A percentile compares a stretch with the other conserved stretches of the same genome.
These are phyloP conservation scores for Phytophthora citricola DNA, from an alignment of 352 stramenopile species.

Conservation along the genomic window DNA sequence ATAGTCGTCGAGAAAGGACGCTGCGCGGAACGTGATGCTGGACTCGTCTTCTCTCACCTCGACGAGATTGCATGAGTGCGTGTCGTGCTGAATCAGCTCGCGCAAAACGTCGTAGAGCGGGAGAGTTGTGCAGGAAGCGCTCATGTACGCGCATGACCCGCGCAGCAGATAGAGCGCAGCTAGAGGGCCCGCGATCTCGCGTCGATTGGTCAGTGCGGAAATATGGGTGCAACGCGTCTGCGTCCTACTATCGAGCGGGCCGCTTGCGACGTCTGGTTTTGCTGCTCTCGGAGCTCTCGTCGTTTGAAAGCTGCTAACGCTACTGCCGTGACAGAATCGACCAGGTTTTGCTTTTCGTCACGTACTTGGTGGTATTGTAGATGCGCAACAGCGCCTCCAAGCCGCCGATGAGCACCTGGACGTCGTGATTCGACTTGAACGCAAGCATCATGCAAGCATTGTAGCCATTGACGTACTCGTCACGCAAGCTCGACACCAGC, in stretches of 20 bases:
- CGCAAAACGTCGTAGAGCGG: neutral
- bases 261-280: no score
- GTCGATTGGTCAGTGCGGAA: neutral
- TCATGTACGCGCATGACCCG: neutral
- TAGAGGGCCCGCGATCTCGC: neutral
- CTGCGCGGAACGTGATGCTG: neutral
- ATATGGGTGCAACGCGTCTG: neutral
- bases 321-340: no score
- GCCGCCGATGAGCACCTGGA: no score
- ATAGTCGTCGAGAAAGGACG: slow-evolving; percentile 9
- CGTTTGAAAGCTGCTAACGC: no score
- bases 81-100: neutral
- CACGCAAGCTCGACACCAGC: no score
- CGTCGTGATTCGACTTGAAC: no score
- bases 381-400: no score
- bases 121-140: neutral
- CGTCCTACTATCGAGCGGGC: neutral
- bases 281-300: neutral
- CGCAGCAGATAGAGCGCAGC: neutral
- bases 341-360: no score
- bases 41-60: no score
- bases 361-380: no score
- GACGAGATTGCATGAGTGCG: neutral
- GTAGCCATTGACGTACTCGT: no score
- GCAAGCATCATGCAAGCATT: no score